Percentiles rank a stretch among this genome's conserved stretches.
Conservation (phyloP, 2,329 filamentous ascomycete genomes). For the Pseudocercospora ulei region DNA sequence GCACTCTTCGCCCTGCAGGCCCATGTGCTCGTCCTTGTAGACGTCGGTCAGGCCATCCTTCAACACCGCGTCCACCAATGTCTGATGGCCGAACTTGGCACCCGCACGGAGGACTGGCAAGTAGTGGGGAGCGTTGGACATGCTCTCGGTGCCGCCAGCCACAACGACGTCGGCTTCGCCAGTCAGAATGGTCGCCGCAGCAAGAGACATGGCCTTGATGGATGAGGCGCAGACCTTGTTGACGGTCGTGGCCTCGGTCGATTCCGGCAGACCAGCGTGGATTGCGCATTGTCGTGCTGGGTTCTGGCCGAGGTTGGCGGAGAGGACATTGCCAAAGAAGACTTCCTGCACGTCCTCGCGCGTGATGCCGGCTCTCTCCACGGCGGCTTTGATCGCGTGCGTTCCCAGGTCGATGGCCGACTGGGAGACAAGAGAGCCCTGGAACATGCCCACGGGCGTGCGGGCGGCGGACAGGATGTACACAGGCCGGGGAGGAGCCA, state of each 20-base stretch:
- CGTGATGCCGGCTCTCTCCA: conserved; percentile 81
- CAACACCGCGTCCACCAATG: conserved; percentile 78
- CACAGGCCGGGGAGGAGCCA: conserved; percentile 74
- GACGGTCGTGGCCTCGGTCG: conserved; percentile 77
- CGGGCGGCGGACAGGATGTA: conserved; percentile 76
- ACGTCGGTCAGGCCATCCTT: conserved; percentile 92
- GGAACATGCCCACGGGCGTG: conserved; percentile 87
- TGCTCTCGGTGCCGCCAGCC: conserved; percentile 91
- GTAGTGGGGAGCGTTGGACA: conserved; percentile 97
- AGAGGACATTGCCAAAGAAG: conserved; percentile 96
- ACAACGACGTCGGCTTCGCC: conserved; percentile 89
- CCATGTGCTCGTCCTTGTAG: conserved; percentile 96
- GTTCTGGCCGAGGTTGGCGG: conserved; percentile 90
- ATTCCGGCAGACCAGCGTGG: conserved; percentile 70
- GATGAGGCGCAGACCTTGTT: conserved; percentile 99
- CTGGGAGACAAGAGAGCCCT: conserved; percentile 82
- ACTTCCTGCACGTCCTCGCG: conserved; percentile 87
- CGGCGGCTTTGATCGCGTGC: conserved; percentile 71
- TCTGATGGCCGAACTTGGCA: conserved; percentile 88
- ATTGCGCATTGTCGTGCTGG: conserved; percentile 91
- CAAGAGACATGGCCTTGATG: conserved; percentile 88
- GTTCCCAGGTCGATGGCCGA: conserved; percentile 79
- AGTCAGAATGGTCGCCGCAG: conserved; percentile 93
- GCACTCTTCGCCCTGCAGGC: conserved; percentile 83
- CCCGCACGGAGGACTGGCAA: conserved; percentile 76